Conservation (phyloP, 495 filamentous ascomycete species). For the Trypethelium eluteriae region DNA sequence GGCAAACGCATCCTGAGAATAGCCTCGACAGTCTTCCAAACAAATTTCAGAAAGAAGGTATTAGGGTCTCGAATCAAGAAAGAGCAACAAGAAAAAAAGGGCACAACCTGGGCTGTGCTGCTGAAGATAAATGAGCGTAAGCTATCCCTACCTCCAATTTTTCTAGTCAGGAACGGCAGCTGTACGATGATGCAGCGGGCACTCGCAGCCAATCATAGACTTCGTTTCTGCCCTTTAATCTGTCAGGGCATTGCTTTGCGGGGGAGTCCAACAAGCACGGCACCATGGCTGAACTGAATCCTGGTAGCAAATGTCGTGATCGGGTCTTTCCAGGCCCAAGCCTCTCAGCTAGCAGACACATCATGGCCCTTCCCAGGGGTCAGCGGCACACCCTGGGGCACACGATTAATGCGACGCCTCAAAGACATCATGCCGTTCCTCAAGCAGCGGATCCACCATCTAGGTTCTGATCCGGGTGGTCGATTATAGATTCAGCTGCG, state of each 20-base stretch:
- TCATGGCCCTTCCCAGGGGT: neutral
- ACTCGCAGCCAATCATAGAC: neutral
- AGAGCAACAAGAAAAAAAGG: neutral
- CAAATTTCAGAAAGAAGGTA: neutral
- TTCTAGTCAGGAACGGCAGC: slow-evolving; percentile 10
- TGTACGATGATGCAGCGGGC: neutral
- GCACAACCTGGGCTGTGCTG: neutral
- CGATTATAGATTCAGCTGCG: too few relatives aligned
- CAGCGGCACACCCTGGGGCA: too few relatives aligned
- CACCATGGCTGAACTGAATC: neutral
- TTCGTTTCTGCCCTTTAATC: neutral
- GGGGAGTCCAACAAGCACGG: neutral
- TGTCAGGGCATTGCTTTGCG: neutral
- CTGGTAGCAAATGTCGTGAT: slow-evolving; percentile 10
- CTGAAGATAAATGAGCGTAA: slow-evolving; percentile 1
- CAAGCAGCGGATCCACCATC: too few relatives aligned
- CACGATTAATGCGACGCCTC: too few relatives aligned
- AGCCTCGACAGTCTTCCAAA: neutral
- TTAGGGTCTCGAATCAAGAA: neutral
- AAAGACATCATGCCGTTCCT: too few relatives aligned
- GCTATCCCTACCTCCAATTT: slow-evolving; percentile 10
- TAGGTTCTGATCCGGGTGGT: too few relatives aligned
- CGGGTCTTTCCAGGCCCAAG: neutral
- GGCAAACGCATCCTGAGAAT: neutral
- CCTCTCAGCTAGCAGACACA: slow-evolving; percentile 1